phyloP scores from a whole-genome alignment of 805 yeast genomes.

The Scheffersomyces lignosus region DNA sequence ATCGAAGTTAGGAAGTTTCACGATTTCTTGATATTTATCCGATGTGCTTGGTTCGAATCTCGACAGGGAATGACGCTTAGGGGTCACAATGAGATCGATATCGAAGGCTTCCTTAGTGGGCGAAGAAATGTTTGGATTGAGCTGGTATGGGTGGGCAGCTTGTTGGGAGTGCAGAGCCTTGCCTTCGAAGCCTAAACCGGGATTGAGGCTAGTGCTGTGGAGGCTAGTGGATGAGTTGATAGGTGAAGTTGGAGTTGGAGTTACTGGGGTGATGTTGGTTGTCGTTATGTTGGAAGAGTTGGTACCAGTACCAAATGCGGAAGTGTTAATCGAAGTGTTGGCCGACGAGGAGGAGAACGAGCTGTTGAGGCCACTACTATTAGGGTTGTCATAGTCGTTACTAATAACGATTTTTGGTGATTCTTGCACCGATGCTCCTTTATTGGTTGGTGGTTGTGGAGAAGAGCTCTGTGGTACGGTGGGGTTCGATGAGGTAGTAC shows the following conservation, averaged over 20 bases:
- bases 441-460: neutral
- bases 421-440: conserved; percentile 4
- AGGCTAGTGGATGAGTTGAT: conserved; percentile 13
- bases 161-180: conserved; percentile 9
- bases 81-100: conserved; percentile 73
- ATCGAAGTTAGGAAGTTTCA: conserved; percentile 81
- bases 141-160: conserved; percentile 41
- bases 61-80: conserved; percentile 90
- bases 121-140: conserved; percentile 56
- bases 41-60: conserved; percentile 74
- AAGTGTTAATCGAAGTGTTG: conserved; percentile 5
- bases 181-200: conserved; percentile 8
- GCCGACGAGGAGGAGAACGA: no score
- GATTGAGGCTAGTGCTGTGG: conserved; percentile 7
- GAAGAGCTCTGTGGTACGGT: conserved; percentile 1
- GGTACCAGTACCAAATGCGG: conserved; percentile 8
- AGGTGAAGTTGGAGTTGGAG: conserved; percentile 26
- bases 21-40: conserved; percentile 46
- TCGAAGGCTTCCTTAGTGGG: conserved; percentile 68
- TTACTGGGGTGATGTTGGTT: conserved; percentile 11
- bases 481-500: neutral
- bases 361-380: no score
- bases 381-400: conserved; percentile 9
- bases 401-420: conserved; percentile 22
- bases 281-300: conserved; percentile 7